Percentiles rank a stretch among this genome's conserved stretches.
Conservation (phyloP, 768 basidiomycete genomes). For the Boletus insuetus region DNA sequence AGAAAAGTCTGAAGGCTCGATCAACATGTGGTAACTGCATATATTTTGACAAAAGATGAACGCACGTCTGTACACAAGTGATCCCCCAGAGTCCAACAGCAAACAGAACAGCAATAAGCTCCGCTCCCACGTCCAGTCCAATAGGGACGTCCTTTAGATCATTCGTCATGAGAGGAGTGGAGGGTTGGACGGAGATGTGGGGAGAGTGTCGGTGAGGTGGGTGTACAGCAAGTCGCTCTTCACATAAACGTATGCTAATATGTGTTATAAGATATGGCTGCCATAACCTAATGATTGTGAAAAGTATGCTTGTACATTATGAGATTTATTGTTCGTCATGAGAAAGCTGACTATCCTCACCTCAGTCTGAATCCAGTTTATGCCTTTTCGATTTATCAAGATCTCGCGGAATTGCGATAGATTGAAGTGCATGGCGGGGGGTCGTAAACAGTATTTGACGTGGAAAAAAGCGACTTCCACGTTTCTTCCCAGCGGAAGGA, state of each 20-base stretch:
- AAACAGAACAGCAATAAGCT: conserved; percentile 15
- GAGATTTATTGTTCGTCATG: not conserved
- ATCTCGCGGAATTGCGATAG: not conserved
- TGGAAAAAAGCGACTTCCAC: not conserved
- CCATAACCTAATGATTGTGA: not conserved
- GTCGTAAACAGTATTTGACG: not conserved
- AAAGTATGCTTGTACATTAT: not conserved
- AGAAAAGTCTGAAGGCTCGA: conserved; percentile 8
- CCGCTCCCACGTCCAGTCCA: conserved; percentile 7
- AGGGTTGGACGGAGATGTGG: not conserved
- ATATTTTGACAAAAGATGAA: not conserved
- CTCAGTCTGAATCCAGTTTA: not conserved
- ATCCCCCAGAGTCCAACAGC: conserved; percentile 25
- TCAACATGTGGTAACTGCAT: not conserved
- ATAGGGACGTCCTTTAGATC: not conserved
- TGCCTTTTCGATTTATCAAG: not conserved
- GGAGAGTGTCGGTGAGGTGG: not conserved
- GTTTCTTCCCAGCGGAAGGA: not conserved
- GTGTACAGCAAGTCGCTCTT: not conserved
- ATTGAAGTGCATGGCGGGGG: not conserved
- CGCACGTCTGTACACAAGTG: conserved; percentile 22
- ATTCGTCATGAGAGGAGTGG: not conserved
- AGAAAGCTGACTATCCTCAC: not conserved
- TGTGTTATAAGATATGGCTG: not conserved
- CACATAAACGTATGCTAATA: not conserved